Base-by-base conservation (phyloP, 768 basidiomycete species). In the Calocybe indica region DNA sequence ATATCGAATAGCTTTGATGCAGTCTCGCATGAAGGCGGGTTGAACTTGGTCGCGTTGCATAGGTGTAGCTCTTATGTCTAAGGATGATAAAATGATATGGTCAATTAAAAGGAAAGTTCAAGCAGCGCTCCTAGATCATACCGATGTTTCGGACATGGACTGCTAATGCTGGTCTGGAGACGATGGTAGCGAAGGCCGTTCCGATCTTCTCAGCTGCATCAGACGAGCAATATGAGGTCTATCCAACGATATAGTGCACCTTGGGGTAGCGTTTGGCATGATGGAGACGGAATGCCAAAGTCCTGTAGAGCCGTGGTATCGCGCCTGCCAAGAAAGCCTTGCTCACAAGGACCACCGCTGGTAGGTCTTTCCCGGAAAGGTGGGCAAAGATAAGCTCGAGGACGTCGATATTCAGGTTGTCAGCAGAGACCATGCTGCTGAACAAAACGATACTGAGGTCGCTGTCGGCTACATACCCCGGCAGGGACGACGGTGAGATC, bases 391-490 rank as follows among this genome's bases (percentile, higher is more conserved):
- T 78, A n/a, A 80, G 68, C 57, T 84, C 82, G 37, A 88, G 73
- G 34, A 88, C 82, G 63, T 90, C 87, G 13, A 80, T 72, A 52
- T 88, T 81, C 40, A 87, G 68, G 55, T 78, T 84, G 53, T 85
- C 79, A 8, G 79, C 80, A 30, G 79, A 73, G 40, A 82, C 78
- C 84, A 85, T 86, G 7, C 45, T 30, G 10, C 28, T 14, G 4
- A 8, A 22, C 13, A 6, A 15, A 30, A 15, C 22, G 7, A 6
- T 40, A 13, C 8, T 1, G 22, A 22, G 22, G 22, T 22, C 22
- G 22, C 22, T 22, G 22, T 22, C 22, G 22, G 22, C 22, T 22
- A 22, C 22, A 1, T 22, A 4, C 22, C 22, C 22, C 4, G 22
- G 22, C 22, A 22, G 22, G 22, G 22, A 22, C n/a, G n/a, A n/a